Evolutionary conservation across 768 basidiomycete genomes (phyloP).

Genomic region (Hygrocybe punicea): DNA sequence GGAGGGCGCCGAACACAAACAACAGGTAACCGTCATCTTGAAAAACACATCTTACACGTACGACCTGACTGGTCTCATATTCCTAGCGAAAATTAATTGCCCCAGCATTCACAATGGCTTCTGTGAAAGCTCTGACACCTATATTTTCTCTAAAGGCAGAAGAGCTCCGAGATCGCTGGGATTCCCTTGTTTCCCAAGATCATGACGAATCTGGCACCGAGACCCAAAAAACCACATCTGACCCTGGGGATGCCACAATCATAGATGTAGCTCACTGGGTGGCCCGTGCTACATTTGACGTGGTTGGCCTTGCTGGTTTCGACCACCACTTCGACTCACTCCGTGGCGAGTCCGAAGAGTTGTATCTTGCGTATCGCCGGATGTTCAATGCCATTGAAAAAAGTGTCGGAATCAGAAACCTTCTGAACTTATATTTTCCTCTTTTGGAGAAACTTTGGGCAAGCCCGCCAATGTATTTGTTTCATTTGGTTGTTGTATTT

Average conservation of each 20-base stretch:
- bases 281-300: slow-evolving; percentile 48
- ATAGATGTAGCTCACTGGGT: slow-evolving; percentile 44
- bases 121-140: slow-evolving; percentile 44
- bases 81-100: slow-evolving; percentile 44
- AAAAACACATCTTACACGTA: neutral
- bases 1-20: slow-evolving; percentile 49
- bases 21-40: slow-evolving; percentile 29
- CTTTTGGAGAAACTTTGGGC: slow-evolving; percentile 45
- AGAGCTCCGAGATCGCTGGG: slow-evolving; percentile 47
- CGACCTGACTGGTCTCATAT: neutral
- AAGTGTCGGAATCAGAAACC: slow-evolving; percentile 37
- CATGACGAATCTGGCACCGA: neutral
- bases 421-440: slow-evolving; percentile 48
- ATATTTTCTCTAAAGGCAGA: slow-evolving; percentile 52
- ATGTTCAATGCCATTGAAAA: slow-evolving; percentile 41
- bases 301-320: slow-evolving; percentile 38
- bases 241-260: slow-evolving; percentile 22
- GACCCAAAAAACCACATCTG: neutral
- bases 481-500: neutral
- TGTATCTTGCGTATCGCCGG: slow-evolving; percentile 44
- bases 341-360: slow-evolving; percentile 45
- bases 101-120: slow-evolving; percentile 48
- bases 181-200: slow-evolving; percentile 22
- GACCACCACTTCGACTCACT: slow-evolving; percentile 51
- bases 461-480: slow-evolving; percentile 19